Base-by-base conservation (phyloP, 371 early-diverging fungal genomes). In the Chytridium lagenaria region DNA sequence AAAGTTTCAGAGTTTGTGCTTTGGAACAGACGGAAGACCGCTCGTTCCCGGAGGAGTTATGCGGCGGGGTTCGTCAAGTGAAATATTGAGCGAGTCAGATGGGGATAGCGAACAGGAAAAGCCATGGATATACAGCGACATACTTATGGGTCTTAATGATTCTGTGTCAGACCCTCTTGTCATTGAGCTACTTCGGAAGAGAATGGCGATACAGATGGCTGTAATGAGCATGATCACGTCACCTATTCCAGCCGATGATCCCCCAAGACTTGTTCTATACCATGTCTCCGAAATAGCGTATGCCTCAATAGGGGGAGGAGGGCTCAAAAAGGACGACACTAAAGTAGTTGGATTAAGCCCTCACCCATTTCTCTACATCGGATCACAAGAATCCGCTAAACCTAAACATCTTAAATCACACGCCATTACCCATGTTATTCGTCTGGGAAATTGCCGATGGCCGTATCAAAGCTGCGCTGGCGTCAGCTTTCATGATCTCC, bases 301-400 rank as follows among this genome's bases (percentile, higher is more conserved):
- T n/a, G n/a, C n/a, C n/a, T n/a, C n/a, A n/a, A n/a, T n/a, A n/a
- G n/a, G n/a, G n/a, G n/a, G n/a, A n/a, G n/a, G n/a, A n/a, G n/a
- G n/a, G n/a, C n/a, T n/a, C n/a, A n/a, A n/a, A n/a, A n/a, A n/a
- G n/a, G n/a, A n/a, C n/a, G n/a, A n/a, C n/a, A n/a, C n/a, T n/a
- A n/a, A n/a, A n/a, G n/a, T n/a, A n/a, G n/a, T n/a, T n/a, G n/a
- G n/a, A n/a, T n/a, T n/a, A n/a, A n/a, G n/a, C n/a, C n/a, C n/a
- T n/a, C n/a, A n/a, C n/a, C n/a, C n/a, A n/a, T 63, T 63, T 37
- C 63, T 63, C 3, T 63, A 36, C 63, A 2, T 63, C 34, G 63
- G 63, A 26, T 63, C 63, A 12, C 63, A 63, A 23, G 63, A 63
- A 63, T 36, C 36, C 7, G 63, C 63, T 12, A 63, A 63, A 63